Evolutionary conservation across 2,329 filamentous ascomycete species (phyloP).

Genomic region (Boeremia lycopersici): DNA sequence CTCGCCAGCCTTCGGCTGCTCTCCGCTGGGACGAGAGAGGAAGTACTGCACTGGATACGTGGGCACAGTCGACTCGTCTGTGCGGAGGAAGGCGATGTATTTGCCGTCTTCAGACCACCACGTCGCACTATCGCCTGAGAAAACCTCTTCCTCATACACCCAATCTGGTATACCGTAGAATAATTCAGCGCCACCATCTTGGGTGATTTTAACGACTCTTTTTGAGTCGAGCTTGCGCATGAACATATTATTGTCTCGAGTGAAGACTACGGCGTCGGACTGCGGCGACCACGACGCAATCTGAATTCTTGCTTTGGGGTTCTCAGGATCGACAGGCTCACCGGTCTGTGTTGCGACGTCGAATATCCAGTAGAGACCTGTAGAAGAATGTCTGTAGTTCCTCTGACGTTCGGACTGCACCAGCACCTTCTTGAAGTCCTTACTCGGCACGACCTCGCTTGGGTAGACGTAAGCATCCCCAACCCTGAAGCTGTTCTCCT

Average conservation of each 20-base stretch:
- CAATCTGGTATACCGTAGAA: conserved; percentile 98
- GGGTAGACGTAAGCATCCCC: conserved; percentile 63
- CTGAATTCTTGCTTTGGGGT: conserved; percentile 72
- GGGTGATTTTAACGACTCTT: conserved; percentile 74
- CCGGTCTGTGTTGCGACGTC: conserved; percentile 81
- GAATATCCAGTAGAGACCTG: conserved; percentile 87
- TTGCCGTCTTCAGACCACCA: conserved; percentile 96
- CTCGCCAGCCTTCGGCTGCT: conserved; percentile 69
- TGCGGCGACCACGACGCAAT: conserved; percentile 88
- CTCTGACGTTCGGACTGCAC: conserved; percentile 73
- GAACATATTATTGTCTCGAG: conserved; percentile 87
- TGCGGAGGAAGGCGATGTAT: conserved; percentile 88
- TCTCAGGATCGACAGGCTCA: conserved; percentile 75
- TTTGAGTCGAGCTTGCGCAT: conserved; percentile 70
- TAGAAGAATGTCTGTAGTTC: conserved; percentile 91
- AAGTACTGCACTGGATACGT: conserved; percentile 95
- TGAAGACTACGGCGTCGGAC: conserved; percentile 88
- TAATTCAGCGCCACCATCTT: conserved; percentile 82
- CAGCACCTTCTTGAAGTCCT: conserved; percentile 83
- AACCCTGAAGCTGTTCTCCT: conserved; percentile 66
- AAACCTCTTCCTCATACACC: conserved; percentile 92
- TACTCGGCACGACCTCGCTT: conserved; percentile 72
- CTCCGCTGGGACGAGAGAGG: conserved; percentile 81
- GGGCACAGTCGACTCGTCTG: conserved; percentile 89
- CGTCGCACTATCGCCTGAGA: conserved; percentile 77